Evolutionary conservation across 441 rosid genomes (phyloP).

Genomic region (Populus hybrid): DNA sequence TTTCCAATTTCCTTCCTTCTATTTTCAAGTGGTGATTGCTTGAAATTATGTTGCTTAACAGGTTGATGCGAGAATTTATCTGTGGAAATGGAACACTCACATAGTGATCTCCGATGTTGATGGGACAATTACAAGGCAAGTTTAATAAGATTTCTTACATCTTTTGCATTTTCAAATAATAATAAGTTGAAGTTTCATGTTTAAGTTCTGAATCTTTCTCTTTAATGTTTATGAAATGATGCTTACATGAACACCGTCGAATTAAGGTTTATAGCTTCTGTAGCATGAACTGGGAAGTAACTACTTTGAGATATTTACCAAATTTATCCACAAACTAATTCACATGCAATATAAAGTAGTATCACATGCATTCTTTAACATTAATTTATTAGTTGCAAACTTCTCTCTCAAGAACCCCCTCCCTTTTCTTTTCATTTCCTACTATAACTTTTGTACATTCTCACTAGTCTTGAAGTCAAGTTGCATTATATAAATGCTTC

Average conservation of each 20-base stretch:
- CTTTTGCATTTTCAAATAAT: slow-evolving; percentile 5
- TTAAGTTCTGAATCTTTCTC: neutral
- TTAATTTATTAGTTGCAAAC: neutral
- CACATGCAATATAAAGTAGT: neutral
- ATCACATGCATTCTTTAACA: neutral
- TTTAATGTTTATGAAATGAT: neutral
- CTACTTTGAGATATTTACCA: neutral
- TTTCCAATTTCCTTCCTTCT: too few species aligned
- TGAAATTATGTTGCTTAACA: slow-evolving; percentile 25
- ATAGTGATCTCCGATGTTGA: slow-evolving; percentile 96
- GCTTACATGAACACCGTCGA: neutral
- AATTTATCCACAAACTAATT: neutral
- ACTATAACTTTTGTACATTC: neutral
- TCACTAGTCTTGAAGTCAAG: slow-evolving; percentile 12
- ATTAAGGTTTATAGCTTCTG: neutral
- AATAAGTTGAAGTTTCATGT: neutral
- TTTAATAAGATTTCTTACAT: neutral
- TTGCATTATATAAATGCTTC: slow-evolving; percentile 12
- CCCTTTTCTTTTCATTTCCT: slow-evolving; percentile 4
- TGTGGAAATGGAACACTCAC: slow-evolving; percentile 95
- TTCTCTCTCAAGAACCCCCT: slow-evolving; percentile 4
- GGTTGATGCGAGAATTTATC: slow-evolving; percentile 93
- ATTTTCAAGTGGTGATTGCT: too few species aligned
- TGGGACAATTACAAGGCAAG: slow-evolving; percentile 95
- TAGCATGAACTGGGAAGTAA: neutral